phyloP scores from a whole-genome alignment of 2,329 filamentous ascomycete genomes.

The Trichoderma asperellum region DNA sequence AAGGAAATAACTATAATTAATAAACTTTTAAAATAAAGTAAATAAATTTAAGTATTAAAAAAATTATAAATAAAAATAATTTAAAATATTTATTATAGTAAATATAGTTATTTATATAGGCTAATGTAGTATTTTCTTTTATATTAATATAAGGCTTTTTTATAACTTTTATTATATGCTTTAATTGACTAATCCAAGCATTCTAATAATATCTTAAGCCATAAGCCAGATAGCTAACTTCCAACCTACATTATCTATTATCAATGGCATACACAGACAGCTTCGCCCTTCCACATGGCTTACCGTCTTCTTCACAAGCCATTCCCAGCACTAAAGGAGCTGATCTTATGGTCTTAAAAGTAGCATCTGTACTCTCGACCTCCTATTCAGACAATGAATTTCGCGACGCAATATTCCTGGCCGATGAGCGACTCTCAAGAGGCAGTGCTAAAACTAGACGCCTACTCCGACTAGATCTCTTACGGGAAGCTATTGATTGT shows the following conservation, averaged over 20 bases:
- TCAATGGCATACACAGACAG: background rate
- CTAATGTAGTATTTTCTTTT: no score
- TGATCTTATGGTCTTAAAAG: constrained; percentile 74
- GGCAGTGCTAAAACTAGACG: constrained; percentile 81
- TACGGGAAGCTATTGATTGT: constrained; percentile 89
- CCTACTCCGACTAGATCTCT: constrained; percentile 77
- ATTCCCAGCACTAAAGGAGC: constrained; percentile 45
- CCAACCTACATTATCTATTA: background rate
- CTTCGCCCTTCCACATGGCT: background rate
- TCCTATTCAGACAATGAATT: constrained; percentile 94
- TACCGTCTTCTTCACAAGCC: background rate
- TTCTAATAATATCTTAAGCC: no score
- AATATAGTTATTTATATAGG: no score
- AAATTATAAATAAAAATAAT: no score
- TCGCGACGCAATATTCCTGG: constrained; percentile 75
- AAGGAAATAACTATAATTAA: no score
- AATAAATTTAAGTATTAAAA: no score
- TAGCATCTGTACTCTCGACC: constrained; percentile 83
- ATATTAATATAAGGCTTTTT: no score
- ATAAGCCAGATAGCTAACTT: no score
- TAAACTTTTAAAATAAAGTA: no score
- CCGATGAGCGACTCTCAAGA: constrained; percentile 71
- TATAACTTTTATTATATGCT: no score
- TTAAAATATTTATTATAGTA: no score
- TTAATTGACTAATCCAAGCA: no score